A percentile compares a stretch with the other conserved stretches of the same genome.
These are phyloP conservation scores for Erodium trifolium DNA, from an alignment of 441 rosid genomes.

Conservation along the genomic window DNA sequence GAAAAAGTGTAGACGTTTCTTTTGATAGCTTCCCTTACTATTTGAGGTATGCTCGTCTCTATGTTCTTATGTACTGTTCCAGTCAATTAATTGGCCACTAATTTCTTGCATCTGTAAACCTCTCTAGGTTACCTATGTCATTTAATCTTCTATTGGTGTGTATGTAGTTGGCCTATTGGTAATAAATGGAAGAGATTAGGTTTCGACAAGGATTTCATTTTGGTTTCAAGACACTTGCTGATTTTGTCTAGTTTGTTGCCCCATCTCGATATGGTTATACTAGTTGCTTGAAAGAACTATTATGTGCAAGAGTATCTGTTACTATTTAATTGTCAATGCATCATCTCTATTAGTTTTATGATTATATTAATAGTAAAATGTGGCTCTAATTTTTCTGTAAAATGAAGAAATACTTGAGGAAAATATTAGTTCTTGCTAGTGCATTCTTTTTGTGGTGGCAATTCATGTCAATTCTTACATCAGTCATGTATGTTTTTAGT, in stretches of 20 bases:
- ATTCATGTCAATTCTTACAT: neutral
- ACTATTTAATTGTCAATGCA: neutral
- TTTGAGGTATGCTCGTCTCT: conserved; percentile 44
- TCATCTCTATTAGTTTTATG: neutral
- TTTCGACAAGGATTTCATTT: neutral
- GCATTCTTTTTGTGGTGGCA: neutral
- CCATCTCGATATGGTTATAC: neutral
- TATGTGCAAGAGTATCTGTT: neutral
- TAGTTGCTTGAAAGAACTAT: neutral
- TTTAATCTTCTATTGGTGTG: conserved; percentile 1
- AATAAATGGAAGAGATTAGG: neutral
- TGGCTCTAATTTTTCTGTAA: neutral
- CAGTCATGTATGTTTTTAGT: neutral
- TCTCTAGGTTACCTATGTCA: conserved; percentile 34
- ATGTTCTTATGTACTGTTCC: neutral
- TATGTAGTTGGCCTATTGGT: neutral
- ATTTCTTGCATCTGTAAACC: conserved; percentile 31
- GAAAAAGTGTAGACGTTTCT: conserved; percentile 62
- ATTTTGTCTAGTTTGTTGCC: neutral
- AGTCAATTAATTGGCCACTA: neutral
- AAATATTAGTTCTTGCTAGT: neutral
- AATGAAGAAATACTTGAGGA: neutral
- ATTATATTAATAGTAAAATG: neutral
- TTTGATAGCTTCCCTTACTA: conserved; percentile 84
- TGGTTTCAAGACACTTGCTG: neutral